Conservation (phyloP, 345 rosid genomes). For the Ricinus communis region DNA sequence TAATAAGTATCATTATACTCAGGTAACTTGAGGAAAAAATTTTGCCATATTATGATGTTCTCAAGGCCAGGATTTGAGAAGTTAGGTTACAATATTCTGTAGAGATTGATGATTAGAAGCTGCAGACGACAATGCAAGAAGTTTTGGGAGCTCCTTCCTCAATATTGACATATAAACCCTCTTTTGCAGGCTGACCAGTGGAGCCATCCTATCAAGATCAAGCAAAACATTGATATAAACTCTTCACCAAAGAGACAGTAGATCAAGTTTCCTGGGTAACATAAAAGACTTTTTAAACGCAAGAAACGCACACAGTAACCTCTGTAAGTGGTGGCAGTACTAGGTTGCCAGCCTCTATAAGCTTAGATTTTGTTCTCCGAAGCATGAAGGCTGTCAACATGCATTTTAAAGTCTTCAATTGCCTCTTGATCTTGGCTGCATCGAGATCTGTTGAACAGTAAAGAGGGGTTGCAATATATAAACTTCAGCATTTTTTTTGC, state of each 20-base stretch:
- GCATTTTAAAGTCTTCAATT: slow-evolving; percentile 51
- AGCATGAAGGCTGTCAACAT: slow-evolving; percentile 81
- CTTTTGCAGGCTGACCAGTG: slow-evolving; percentile 71
- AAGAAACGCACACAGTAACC: slow-evolving; percentile 60
- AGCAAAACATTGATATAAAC: slow-evolving; percentile 8
- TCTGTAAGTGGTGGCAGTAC: slow-evolving; percentile 82
- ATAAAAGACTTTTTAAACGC: background rate
- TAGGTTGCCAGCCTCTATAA: slow-evolving; percentile 66
- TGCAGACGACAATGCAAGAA: slow-evolving; percentile 66
- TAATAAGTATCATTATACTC: background rate
- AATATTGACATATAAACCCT: slow-evolving; percentile 70
- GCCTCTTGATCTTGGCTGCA: slow-evolving; percentile 40
- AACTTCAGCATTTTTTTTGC: background rate
- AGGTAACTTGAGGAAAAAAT: background rate
- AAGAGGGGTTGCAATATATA: background rate
- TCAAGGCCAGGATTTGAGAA: slow-evolving; percentile 16
- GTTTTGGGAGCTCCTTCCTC: slow-evolving; percentile 89
- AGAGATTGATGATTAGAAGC: slow-evolving; percentile 62
- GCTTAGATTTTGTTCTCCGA: slow-evolving; percentile 72
- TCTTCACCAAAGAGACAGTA: background rate
- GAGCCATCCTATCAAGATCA: slow-evolving; percentile 63
- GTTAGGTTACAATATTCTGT: slow-evolving; percentile 69
- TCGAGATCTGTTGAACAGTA: slow-evolving; percentile 40
- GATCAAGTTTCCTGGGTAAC: background rate
- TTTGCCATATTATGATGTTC: background rate